These are phyloP conservation scores for Camellia oleifera DNA, from an alignment of 179 eudicot species.

Conservation along the genomic window DNA sequence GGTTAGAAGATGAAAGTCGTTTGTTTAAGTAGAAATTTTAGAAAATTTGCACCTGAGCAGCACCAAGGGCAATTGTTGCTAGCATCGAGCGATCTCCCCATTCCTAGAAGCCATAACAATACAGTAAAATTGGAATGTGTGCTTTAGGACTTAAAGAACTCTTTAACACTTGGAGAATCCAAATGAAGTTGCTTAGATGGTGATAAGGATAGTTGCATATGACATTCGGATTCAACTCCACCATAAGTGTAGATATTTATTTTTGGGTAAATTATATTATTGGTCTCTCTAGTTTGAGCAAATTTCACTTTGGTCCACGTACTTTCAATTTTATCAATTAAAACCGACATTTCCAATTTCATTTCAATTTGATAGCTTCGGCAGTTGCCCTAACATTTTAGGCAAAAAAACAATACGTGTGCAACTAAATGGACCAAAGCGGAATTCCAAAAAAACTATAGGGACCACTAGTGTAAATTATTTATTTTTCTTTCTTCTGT, in stretches of 20 bases:
- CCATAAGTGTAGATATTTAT: not conserved
- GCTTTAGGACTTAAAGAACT: not conserved
- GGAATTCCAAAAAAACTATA: too few species aligned
- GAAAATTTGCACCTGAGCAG: conserved; percentile 75
- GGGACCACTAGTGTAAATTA: too few species aligned
- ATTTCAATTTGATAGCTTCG: too few species aligned
- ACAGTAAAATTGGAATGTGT: not conserved
- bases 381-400: too few species aligned
- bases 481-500: too few species aligned
- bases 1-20: not conserved
- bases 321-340: too few species aligned
- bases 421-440: too few species aligned
- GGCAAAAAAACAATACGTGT: too few species aligned
- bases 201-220: not conserved
- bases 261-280: too few species aligned
- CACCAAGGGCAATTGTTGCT: conserved; percentile 97
- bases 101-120: conserved; percentile 45
- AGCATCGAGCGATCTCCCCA: conserved; percentile 99
- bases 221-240: not conserved
- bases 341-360: too few species aligned
- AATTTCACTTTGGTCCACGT: too few species aligned
- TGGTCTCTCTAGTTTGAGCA: too few species aligned
- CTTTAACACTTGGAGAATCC: not conserved
- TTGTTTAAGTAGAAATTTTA: not conserved
- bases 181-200: not conserved